These are phyloP conservation scores for Chaetoceros tenuissimus DNA, from an alignment of 108 stramenopile genomes.

Conservation along the genomic window DNA sequence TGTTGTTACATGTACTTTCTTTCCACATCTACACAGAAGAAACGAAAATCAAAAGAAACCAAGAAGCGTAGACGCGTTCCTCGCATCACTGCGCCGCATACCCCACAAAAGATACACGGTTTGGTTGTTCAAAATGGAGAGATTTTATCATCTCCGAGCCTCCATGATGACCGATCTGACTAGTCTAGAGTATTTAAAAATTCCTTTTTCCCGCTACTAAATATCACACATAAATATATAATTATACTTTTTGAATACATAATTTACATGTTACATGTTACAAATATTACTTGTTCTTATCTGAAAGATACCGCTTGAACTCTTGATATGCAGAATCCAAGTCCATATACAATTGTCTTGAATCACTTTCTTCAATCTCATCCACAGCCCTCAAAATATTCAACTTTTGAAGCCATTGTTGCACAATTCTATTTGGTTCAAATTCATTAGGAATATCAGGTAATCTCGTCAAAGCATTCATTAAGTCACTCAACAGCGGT, in stretches of 20 bases:
- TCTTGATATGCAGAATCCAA: slow-evolving; percentile 82
- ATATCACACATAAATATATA: too few species aligned
- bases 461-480: slow-evolving; percentile 73
- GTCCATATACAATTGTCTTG: slow-evolving; percentile 86
- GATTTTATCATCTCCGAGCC: too few species aligned
- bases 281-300: slow-evolving; percentile 13
- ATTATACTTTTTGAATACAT: too few species aligned
- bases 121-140: too few species aligned
- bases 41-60: neutral
- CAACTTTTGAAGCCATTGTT: slow-evolving; percentile 87
- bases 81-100: too few species aligned
- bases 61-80: too few species aligned
- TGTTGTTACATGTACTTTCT: neutral
- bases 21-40: too few species aligned
- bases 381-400: slow-evolving; percentile 93
- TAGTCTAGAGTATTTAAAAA: too few species aligned
- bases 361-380: slow-evolving; percentile 88
- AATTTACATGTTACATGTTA: too few species aligned
- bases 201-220: too few species aligned
- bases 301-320: slow-evolving; percentile 73
- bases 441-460: slow-evolving; percentile 86
- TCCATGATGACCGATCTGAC: too few species aligned
- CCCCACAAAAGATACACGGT: too few species aligned
- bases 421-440: slow-evolving; percentile 77
- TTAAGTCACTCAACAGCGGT: slow-evolving; percentile 86